These are phyloP conservation scores for Colletotrichum karsti DNA, from an alignment of 2,329 filamentous ascomycete species.

Conservation along the genomic window DNA sequence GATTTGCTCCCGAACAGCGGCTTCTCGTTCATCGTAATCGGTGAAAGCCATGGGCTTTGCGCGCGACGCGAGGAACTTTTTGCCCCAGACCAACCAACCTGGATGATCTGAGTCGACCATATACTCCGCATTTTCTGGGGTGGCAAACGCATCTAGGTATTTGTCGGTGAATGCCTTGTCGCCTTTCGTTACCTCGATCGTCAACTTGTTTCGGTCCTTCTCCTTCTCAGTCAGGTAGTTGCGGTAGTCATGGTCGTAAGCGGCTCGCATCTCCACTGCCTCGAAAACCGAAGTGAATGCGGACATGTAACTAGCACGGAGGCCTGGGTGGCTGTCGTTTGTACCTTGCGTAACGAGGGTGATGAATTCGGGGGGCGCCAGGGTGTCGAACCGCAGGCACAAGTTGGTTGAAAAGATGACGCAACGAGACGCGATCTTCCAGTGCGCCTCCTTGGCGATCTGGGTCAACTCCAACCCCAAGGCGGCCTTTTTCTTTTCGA, in stretches of 20 bases:
- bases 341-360: conserved; percentile 84
- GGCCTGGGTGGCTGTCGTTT: conserved; percentile 88
- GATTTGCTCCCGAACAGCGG: conserved; percentile 77
- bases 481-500: conserved; percentile 84
- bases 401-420: conserved; percentile 91
- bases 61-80: conserved; percentile 82
- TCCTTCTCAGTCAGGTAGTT: conserved; percentile 88
- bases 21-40: conserved; percentile 83
- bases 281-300: conserved; percentile 81
- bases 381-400: conserved; percentile 88
- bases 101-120: conserved; percentile 93
- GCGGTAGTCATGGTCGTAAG: conserved; percentile 86
- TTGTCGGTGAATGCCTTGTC: conserved; percentile 81
- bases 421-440: conserved; percentile 93
- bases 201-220: conserved; percentile 77
- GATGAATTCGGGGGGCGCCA: conserved; percentile 84
- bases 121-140: conserved; percentile 78
- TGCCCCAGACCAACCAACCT: conserved; percentile 96
- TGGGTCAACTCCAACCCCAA: conserved; percentile 85
- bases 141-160: conserved; percentile 81
- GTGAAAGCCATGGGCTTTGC: conserved; percentile 74
- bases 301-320: conserved; percentile 83
- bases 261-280: conserved; percentile 85
- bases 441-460: conserved; percentile 82
- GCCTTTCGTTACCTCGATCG: conserved; percentile 76